Percentiles rank a stretch among this genome's conserved stretches.
Conservation (phyloP, 1,284 basidiomycete species). For the Cryptococcus neoformans region DNA sequence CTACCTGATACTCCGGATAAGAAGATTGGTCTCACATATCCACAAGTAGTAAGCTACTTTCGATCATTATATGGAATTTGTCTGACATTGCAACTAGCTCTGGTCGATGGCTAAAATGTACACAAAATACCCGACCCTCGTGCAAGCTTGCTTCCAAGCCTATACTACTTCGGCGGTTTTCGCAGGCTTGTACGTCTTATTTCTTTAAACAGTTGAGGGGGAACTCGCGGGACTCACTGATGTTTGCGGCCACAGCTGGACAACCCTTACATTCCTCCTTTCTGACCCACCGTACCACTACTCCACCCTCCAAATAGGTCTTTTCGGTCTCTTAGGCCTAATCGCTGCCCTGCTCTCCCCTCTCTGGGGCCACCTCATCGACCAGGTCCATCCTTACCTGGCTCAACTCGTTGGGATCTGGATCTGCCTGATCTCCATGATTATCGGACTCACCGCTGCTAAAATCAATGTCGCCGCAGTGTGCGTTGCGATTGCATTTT, state of each 20-base stretch:
- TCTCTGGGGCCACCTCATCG: constrained; percentile 60
- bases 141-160: constrained; percentile 61
- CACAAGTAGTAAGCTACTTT: constrained; percentile 50
- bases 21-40: constrained; percentile 57
- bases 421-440: constrained; percentile 30
- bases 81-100: constrained; percentile 37
- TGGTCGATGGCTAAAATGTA: constrained; percentile 66
- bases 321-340: constrained; percentile 68
- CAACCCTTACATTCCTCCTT: constrained; percentile 68
- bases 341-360: constrained; percentile 64
- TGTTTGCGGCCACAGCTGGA: constrained; percentile 52
- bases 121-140: constrained; percentile 64
- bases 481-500: constrained; percentile 51
- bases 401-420: constrained; percentile 57
- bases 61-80: neutral
- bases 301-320: constrained; percentile 61
- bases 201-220: neutral
- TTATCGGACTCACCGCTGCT: constrained; percentile 57
- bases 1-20: constrained; percentile 71
- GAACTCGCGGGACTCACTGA: neutral
- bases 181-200: constrained; percentile 32
- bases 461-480: constrained; percentile 61
- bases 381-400: constrained; percentile 64
- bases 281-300: constrained; percentile 60
- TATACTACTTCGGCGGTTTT: constrained; percentile 54